These are phyloP conservation scores for Lepidopterella palustris DNA, from an alignment of 495 filamentous ascomycete species.

Conservation along the genomic window DNA sequence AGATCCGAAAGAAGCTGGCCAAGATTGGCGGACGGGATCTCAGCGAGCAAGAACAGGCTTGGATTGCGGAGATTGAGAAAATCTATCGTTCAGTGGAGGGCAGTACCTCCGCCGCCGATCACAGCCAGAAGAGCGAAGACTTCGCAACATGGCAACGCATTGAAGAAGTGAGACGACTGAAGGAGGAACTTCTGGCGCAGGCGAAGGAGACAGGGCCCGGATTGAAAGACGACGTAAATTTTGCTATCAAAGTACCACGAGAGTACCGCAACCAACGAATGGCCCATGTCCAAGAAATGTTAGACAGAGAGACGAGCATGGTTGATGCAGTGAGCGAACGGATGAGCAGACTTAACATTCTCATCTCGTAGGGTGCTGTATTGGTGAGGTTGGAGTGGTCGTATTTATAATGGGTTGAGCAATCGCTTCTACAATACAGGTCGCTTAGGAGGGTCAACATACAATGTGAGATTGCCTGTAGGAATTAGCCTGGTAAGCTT, in stretches of 20 bases:
- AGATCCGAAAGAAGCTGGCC: conserved; percentile 53
- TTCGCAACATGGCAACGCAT: conserved; percentile 22
- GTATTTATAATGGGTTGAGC: neutral
- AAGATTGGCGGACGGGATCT: conserved; percentile 56
- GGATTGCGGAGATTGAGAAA: conserved; percentile 31
- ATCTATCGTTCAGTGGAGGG: conserved; percentile 38
- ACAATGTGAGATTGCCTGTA: too few species aligned
- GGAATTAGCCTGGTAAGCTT: too few species aligned
- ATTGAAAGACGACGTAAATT: conserved; percentile 1
- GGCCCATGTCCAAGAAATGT: conserved; percentile 17
- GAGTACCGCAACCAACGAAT: conserved; percentile 30
- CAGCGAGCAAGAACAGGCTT: conserved; percentile 42
- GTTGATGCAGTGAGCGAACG: conserved; percentile 17
- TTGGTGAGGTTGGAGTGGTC: neutral
- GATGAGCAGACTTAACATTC: conserved; percentile 17
- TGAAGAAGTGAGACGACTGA: conserved; percentile 23
- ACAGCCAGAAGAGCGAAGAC: conserved; percentile 15
- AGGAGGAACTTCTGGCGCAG: conserved; percentile 20
- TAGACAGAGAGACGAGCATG: conserved; percentile 18
- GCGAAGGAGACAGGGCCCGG: conserved; percentile 12
- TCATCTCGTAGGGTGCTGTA: conserved; percentile 5
- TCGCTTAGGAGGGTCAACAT: too few species aligned
- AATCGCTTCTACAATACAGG: too few species aligned
- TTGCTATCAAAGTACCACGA: conserved; percentile 20
- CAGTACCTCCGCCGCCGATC: conserved; percentile 2